phyloP scores from a whole-genome alignment of 2,329 filamentous ascomycete genomes.

The Penicillium sp. region DNA sequence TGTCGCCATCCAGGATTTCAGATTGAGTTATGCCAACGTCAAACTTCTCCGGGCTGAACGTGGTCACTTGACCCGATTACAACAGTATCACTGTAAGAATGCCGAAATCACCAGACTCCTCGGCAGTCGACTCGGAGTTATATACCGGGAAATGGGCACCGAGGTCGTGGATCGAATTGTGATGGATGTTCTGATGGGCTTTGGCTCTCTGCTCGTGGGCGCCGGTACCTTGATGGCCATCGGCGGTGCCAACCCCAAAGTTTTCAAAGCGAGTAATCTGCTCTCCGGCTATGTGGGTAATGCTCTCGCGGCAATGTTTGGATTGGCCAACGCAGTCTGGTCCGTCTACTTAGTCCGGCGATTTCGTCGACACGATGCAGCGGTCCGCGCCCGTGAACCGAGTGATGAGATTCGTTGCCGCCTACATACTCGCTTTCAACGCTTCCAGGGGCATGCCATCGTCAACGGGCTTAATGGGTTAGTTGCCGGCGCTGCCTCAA shows the following conservation, averaged over 20 bases:
- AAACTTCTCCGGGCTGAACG: constrained; percentile 51
- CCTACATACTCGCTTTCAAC: constrained; percentile 42
- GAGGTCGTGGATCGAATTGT: constrained; percentile 56
- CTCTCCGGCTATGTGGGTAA: constrained; percentile 63
- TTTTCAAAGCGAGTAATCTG: constrained; percentile 56
- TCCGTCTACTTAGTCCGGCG: constrained; percentile 49
- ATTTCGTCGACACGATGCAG: constrained; percentile 44
- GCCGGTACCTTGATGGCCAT: constrained; percentile 60
- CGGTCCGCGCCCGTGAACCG: constrained; percentile 29
- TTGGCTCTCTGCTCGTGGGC: constrained; percentile 55
- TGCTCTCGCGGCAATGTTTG: constrained; percentile 54
- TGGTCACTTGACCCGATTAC: constrained; percentile 30
- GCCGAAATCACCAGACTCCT: constrained; percentile 28
- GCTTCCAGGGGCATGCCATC: constrained; percentile 51
- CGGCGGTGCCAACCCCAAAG: constrained; percentile 47
- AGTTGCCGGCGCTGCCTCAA: constrained; percentile 54
- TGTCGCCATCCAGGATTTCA: constrained; percentile 53
- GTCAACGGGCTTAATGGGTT: constrained; percentile 53
- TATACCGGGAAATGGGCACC: constrained; percentile 54
- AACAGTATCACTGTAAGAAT: constrained; percentile 24
- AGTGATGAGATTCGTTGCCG: constrained; percentile 33
- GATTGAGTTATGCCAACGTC: constrained; percentile 53
- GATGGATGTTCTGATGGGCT: constrained; percentile 58
- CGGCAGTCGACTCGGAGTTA: constrained; percentile 49
- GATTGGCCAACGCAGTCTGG: constrained; percentile 56